Evolutionary conservation across 2,329 filamentous ascomycete genomes (phyloP), one percentile per base, ranked within the genome.

Genomic region (Mycosphaerella sp.): DNA sequence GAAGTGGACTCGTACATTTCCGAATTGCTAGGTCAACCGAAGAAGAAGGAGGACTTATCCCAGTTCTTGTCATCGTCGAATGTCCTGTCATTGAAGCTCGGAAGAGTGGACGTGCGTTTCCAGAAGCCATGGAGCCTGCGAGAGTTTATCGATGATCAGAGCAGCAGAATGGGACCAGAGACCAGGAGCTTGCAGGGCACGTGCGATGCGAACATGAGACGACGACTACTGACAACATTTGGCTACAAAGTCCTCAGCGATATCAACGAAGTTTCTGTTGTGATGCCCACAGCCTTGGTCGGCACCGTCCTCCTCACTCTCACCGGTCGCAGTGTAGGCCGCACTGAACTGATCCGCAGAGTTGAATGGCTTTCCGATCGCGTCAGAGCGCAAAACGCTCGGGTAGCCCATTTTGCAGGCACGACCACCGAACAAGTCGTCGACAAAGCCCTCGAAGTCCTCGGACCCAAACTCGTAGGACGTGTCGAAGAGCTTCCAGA

Each of bases 271-370:
- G 91, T 95, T 2, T 95, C 90, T 0, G 93, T 98, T 0, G 89
- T 98, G 42, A 98, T 98, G 93, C 93, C 93, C 0, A 97, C 93
- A 0, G 91, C 93, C 0, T 77, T 98, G 39, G 94, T 98, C 21
- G 93, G 93, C 5, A 98, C 93, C 0, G 87, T 97, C 0, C 76
- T 98, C 0, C 75, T 98, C 12, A 98, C 93, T 0, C 78, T 98
- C 3, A 81, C 93, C 64, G 93, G 93, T 0, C 84, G 93, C 43
- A 93, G 93, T 16, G 90, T 97, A 0, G 91, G 93, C 18, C 89
- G 89, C 64, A 74, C 81, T 0, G 93, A 98, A 67, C 73, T 98
- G 16, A 81, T 89, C 32, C 82, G 91, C 13, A 80, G 93, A 40
- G 86, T 98, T 4, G 84, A 95, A 58, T 98, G 93, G 93, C 79